Evolutionary conservation across 805 yeast genomes (phyloP).

Genomic region (Kodamaea neixiangensis): DNA sequence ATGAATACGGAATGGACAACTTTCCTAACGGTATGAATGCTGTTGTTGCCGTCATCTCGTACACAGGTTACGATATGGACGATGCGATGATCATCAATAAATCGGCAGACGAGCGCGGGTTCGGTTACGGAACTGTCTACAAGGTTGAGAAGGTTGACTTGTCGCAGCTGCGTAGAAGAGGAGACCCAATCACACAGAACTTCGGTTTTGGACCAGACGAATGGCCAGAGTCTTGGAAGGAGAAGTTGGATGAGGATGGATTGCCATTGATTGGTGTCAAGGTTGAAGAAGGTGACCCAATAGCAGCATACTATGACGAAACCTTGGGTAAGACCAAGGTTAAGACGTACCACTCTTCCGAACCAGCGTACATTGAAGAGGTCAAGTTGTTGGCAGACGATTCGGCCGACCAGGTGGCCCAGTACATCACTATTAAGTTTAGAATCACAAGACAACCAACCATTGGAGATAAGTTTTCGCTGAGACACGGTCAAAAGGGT

Average conservation of each 20-base stretch:
- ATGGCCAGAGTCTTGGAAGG: conserved; percentile 91
- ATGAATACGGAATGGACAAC: conserved; percentile 96
- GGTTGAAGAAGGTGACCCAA: conserved; percentile 95
- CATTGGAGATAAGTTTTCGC: conserved; percentile 97
- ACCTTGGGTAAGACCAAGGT: conserved; percentile 86
- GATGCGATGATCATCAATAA: conserved; percentile 99
- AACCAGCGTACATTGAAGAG: conserved; percentile 93
- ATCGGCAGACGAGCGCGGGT: conserved; percentile 97
- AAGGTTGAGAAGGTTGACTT: conserved; percentile 92
- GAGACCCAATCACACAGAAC: conserved; percentile 93
- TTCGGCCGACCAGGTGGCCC: conserved; percentile 71
- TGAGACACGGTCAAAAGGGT: conserved; percentile 98
- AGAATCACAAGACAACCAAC: conserved; percentile 89
- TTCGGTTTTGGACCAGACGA: conserved; percentile 92
- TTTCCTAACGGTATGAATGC: conserved; percentile 99
- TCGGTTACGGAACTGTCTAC: conserved; percentile 95
- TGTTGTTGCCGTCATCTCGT: conserved; percentile 97
- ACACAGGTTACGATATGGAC: conserved; percentile 99
- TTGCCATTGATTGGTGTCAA: conserved; percentile 85
- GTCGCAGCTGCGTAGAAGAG: conserved; percentile 73
- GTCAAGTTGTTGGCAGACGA: conserved; percentile 92
- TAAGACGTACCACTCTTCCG: conserved; percentile 90
- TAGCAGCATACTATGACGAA: conserved; percentile 90
- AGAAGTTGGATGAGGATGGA: conserved; percentile 88
- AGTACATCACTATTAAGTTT: conserved; percentile 81